A percentile compares a stretch with the other conserved stretches of the same genome.
These are phyloP conservation scores for Musa schizocarpa DNA, from an alignment of 176 grass and related monocot genomes.

Conservation along the genomic window DNA sequence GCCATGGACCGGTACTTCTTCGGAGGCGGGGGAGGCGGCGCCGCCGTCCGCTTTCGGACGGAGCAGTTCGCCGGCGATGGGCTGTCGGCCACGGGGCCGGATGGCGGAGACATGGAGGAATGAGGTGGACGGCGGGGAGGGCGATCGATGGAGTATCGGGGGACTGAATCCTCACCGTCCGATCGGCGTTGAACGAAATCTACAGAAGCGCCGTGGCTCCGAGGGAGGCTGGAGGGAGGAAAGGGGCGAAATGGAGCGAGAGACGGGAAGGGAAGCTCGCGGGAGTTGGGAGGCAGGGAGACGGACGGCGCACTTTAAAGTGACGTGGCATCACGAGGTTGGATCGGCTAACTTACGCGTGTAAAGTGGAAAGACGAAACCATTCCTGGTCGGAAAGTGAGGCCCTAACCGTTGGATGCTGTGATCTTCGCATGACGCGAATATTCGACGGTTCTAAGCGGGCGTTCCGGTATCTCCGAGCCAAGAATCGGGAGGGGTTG, in stretches of 20 bases:
- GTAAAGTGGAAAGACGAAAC: neutral
- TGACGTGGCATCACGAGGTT: neutral
- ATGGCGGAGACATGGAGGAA: slow-evolving; percentile 32
- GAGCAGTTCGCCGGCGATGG: neutral
- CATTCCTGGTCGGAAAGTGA: neutral
- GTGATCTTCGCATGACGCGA: neutral
- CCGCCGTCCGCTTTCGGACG: slow-evolving; percentile 58
- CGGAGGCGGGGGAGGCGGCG: slow-evolving; percentile 42
- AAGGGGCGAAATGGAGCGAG: neutral
- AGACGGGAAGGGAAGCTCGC: neutral
- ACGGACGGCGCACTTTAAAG: neutral
- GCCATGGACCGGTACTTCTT: slow-evolving; percentile 45
- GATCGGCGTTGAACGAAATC: neutral
- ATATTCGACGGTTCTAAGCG: neutral
- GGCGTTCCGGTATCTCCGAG: neutral
- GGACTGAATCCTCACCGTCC: neutral
- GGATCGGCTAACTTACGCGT: neutral
- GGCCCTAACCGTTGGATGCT: neutral
- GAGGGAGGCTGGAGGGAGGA: neutral
- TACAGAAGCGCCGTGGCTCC: neutral
- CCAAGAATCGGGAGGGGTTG: neutral
- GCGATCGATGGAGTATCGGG: neutral
- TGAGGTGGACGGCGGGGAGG: slow-evolving; percentile 5
- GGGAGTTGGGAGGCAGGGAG: neutral
- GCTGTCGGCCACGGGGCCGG: neutral